Evolutionary conservation across 1,284 basidiomycete species (phyloP), one percentile per base, ranked within the genome.

Genomic region (Moesziomyces globuligerus): DNA sequence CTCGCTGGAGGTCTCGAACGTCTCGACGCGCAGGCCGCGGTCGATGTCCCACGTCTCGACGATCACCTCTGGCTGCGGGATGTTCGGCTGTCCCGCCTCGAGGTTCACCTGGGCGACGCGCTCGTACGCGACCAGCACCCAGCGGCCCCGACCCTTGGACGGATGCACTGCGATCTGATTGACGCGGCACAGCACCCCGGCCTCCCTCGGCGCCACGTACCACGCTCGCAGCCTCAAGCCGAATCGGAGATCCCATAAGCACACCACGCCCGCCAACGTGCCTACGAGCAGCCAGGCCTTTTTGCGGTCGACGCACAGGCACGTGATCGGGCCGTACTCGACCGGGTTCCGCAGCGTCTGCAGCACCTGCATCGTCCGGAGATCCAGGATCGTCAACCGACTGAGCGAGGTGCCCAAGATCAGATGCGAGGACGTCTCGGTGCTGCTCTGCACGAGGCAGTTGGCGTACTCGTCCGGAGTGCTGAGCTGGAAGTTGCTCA

Each of bases 231-330:
- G 85, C 7, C 91, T 84, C n/a, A 98, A 85, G 0, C 93, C 92
- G 72, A 98, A 98, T 3, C 95, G 89, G 48, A 94, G 87, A 83
- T 98, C 95, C 94, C 94, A 98, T 1, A 98, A 86, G 3, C 90
- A 89, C 7, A 98, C 84, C 9, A 90, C 87, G 5, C 95, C 95
- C 1, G 87, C 88, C 3, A 90, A 88, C 0, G 94, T 95, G 2
- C 93, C 94, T 26, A 91, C 89, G 7, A 95, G 85, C 32, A 94
- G 85, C 95, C 95, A 98, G 4, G 90, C 87, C 24, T 88, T 87
- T 24, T 88, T 87, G 10, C 46, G 29, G 78, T 94, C 92, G 32
- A 93, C 83, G 72, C 92, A 95, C 48, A 96, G 83, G 45, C 89
- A 88, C 0, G 92, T 91, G 49, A 97, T 91, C 0, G 93, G 89